Conservation (phyloP, 2,329 filamentous ascomycete species). For the Lecanicillium sp. region DNA sequence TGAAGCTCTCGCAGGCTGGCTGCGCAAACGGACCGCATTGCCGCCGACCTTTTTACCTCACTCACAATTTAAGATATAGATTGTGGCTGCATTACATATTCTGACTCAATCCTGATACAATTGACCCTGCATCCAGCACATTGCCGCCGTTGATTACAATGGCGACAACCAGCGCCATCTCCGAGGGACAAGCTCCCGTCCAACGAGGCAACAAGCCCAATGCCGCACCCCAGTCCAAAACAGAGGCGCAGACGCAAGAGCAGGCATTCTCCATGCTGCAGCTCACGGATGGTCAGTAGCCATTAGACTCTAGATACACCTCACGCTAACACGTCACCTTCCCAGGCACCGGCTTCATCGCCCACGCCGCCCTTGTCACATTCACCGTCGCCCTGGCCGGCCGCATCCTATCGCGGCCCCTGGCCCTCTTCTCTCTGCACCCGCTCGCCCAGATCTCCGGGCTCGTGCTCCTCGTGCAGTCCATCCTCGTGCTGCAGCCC, state of each 20-base stretch:
- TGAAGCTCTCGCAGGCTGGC: not conserved
- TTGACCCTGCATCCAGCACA: not conserved
- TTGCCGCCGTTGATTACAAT: not conserved
- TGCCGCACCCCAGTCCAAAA: not conserved
- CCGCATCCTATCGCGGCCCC: constrained; percentile 59
- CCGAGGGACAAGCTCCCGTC: not conserved
- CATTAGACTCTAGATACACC: too few relatives aligned
- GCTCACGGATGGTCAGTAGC: not conserved
- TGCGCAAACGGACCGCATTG: not conserved
- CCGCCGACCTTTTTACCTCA: not conserved
- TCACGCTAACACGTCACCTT: not conserved
- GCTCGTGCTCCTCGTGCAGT: constrained; percentile 70
- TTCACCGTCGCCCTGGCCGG: constrained; percentile 73
- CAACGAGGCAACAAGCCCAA: not conserved
- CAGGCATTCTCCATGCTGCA: not conserved
- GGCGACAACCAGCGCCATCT: constrained; percentile 1
- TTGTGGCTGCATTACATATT: too few relatives aligned
- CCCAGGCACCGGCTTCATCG: constrained; percentile 74
- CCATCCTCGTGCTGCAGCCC: constrained; percentile 79
- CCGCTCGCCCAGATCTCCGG: constrained; percentile 66
- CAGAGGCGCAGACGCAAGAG: not conserved
- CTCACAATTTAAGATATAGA: not conserved
- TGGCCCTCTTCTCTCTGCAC: constrained; percentile 84
- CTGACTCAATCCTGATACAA: not conserved
- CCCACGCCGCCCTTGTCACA: constrained; percentile 72